phyloP scores from a whole-genome alignment of 192 early-diverging fungal genomes.

The Chytriomyces confervae region DNA sequence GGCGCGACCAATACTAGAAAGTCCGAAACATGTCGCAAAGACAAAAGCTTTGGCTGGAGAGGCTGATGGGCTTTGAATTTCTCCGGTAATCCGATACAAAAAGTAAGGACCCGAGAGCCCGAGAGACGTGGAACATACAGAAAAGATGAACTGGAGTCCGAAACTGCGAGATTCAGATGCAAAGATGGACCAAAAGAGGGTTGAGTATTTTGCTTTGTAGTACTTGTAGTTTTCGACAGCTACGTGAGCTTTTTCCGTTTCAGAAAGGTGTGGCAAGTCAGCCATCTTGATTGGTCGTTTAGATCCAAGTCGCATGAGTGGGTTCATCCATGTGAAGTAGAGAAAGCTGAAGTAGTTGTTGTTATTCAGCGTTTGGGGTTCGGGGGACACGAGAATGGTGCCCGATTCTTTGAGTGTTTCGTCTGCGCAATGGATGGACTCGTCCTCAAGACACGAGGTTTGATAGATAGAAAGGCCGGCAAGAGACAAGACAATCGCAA shows the following conservation, averaged over 20 bases:
- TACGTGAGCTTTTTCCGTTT: conserved; percentile 36
- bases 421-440: background rate
- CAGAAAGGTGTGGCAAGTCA: conserved; percentile 30
- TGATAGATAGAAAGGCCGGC: background rate
- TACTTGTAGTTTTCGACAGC: conserved; percentile 29
- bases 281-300: conserved; percentile 37
- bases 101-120: conserved; percentile 49
- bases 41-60: conserved; percentile 4
- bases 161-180: conserved; percentile 21
- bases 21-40: conserved; percentile 20
- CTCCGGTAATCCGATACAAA: conserved; percentile 50
- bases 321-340: conserved; percentile 48
- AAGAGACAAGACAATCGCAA: background rate
- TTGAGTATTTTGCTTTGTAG: conserved; percentile 16
- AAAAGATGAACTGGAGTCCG: conserved; percentile 35
- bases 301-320: conserved; percentile 42
- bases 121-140: conserved; percentile 25
- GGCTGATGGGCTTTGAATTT: conserved; percentile 35
- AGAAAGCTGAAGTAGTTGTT: conserved; percentile 31
- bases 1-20: conserved; percentile 37
- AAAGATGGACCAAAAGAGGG: conserved; percentile 10
- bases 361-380: background rate
- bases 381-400: background rate
- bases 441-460: background rate
- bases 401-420: background rate